Conservation (phyloP, 495 filamentous ascomycete species). For the Aspergillus steynii region DNA sequence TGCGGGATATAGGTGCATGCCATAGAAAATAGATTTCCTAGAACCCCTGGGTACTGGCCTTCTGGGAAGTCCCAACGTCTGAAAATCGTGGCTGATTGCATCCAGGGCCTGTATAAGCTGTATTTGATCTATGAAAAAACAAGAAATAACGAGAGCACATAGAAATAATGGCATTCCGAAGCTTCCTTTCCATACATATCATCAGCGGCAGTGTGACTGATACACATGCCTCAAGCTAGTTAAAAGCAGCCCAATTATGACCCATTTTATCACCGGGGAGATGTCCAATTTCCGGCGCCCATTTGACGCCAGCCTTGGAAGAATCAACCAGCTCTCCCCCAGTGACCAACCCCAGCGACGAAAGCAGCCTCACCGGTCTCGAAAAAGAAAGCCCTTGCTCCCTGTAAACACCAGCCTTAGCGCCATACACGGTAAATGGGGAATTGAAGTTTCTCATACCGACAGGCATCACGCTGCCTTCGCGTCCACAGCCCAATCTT, state of each 20-base stretch:
- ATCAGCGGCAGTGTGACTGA: too few species aligned
- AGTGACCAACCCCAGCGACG: constrained; percentile 1
- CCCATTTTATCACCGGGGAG: constrained; percentile 7
- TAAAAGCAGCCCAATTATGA: constrained; percentile 8
- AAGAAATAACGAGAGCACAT: too few species aligned
- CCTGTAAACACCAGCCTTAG: constrained; percentile 1
- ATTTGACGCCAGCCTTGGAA: background rate
- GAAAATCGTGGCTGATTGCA: too few species aligned
- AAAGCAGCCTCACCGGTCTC: background rate
- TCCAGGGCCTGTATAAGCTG: too few species aligned
- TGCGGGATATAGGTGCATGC: background rate
- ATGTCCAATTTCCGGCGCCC: constrained; percentile 11
- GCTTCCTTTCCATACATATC: too few species aligned
- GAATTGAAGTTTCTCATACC: background rate
- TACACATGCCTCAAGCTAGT: background rate
- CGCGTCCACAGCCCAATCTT: constrained; percentile 9
- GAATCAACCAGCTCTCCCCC: background rate
- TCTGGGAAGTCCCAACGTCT: too few species aligned
- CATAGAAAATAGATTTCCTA: too few species aligned
- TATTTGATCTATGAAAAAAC: too few species aligned
- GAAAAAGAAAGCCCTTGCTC: background rate
- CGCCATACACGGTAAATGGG: background rate
- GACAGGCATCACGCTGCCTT: background rate
- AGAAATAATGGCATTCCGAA: too few species aligned
- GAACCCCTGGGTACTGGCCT: too few species aligned